Evolutionary conservation across 768 basidiomycete species (phyloP), one percentile per base, ranked within the genome.

Genomic region (Mycena haematopus): DNA sequence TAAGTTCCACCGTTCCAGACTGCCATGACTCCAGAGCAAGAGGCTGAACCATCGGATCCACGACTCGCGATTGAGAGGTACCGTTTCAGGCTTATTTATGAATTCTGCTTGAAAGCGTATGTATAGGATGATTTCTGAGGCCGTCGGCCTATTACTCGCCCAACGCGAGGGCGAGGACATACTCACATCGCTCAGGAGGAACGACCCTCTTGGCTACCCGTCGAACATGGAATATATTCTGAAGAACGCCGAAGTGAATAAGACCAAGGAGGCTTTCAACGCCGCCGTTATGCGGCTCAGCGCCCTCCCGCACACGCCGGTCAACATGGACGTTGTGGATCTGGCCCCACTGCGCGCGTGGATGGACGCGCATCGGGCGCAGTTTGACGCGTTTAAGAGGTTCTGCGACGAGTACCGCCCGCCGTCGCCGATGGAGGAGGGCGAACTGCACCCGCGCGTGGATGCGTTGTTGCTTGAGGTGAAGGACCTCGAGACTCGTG

Each of bases 391-490:
- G 54, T 52, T 56, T 21, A 52, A 46, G 27, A 22, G n/a, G 45
- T 56, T 31, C 38, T 65, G 58, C 45, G 58, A 65, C 5, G 52
- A 45, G 14, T 40, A 40, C 9, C 56, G 62, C 10, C 56, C 57
- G 19, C 21, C 52, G 29, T 55, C 58, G 19, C 63, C 63, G 44
- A 36, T 38, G 49, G 63, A 65, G 19, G 63, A 65, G 7, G 63
- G 63, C 9, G 42, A 65, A 36, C 54, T 65, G 35, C 49, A 65
- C 44, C 63, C 63, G 9, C n/a, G 46, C 13, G 44, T 65, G 19
- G 63, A 56, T 17, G n/a, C 8, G 3, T 17, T 60, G 11, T 47
- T 24, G n/a, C 21, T 21, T 3, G 49, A 8, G 1, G 1, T 60
- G 27, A 17, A 52, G 27, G 21, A 33, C 6, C 4, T 57, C 27